Evolutionary conservation across 352 stramenopile genomes (phyloP).

Genomic region (Halophytophthora polymorphica): DNA sequence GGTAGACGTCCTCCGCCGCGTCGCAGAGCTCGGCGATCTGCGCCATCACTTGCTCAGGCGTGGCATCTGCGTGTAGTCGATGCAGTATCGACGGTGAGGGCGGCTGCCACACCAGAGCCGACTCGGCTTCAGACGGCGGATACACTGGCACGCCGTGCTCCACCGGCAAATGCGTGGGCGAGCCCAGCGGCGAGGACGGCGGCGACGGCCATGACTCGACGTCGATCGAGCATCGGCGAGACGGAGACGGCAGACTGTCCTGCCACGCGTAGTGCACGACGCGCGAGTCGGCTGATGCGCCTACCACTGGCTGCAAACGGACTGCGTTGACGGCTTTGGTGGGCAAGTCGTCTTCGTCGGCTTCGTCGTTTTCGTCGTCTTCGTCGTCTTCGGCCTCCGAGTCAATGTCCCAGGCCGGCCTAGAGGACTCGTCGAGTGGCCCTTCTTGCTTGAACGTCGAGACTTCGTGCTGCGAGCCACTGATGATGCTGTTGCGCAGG

Average conservation of each 20-base stretch:
- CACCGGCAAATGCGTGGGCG: slow-evolving; percentile 11
- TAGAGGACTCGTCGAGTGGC: slow-evolving; percentile 6
- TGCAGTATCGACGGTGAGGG: slow-evolving; percentile 20
- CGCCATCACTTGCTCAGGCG: slow-evolving; percentile 26
- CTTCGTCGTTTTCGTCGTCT: slow-evolving; percentile 9
- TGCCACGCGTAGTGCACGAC: slow-evolving; percentile 34
- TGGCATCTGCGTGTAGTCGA: slow-evolving; percentile 26
- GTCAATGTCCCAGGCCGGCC: slow-evolving; percentile 21
- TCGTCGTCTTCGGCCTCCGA: slow-evolving; percentile 16
- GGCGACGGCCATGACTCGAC: slow-evolving; percentile 17
- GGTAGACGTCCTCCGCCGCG: slow-evolving; percentile 30
- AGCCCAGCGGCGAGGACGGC: slow-evolving; percentile 19
- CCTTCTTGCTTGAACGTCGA: slow-evolving; percentile 1
- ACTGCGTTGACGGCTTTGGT: not conserved
- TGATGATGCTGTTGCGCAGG: slow-evolving; percentile 4
- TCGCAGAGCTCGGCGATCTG: slow-evolving; percentile 35
- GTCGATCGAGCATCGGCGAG: slow-evolving; percentile 3
- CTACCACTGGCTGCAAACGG: no score
- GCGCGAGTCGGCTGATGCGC: no score
- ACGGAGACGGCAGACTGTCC: slow-evolving; percentile 21
- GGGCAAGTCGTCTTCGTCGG: not conserved
- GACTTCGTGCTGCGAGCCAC: not conserved
- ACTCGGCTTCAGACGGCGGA: slow-evolving; percentile 11
- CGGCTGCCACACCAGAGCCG: slow-evolving; percentile 15
- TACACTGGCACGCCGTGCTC: slow-evolving; percentile 15